Conservation (phyloP, 805 yeast genomes). For the Zygosaccharomyces lentus region DNA sequence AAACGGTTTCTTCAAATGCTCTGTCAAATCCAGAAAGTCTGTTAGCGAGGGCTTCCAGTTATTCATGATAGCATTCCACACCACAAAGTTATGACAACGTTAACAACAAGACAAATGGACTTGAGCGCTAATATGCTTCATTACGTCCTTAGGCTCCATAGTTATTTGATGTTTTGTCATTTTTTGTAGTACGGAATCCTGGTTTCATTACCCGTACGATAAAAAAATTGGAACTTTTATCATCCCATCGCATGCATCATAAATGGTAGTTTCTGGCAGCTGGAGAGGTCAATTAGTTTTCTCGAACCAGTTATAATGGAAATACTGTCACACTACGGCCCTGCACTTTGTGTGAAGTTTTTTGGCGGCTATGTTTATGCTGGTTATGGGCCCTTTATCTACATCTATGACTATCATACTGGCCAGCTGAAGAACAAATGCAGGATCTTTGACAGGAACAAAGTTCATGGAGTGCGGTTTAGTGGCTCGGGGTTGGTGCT, state of each 20-base stretch:
- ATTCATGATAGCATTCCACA: slow-evolving; percentile 24
- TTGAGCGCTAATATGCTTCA: neutral
- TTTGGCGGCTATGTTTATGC: slow-evolving; percentile 41
- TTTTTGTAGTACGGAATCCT: neutral
- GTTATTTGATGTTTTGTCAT: neutral
- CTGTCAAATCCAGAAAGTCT: slow-evolving; percentile 28
- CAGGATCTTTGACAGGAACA: slow-evolving; percentile 62
- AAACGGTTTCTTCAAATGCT: slow-evolving; percentile 33
- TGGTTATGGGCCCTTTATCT: slow-evolving; percentile 70
- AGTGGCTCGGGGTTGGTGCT: slow-evolving; percentile 34
- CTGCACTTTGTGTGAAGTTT: slow-evolving; percentile 61
- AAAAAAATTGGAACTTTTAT: slow-evolving; percentile 6
- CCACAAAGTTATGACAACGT: neutral
- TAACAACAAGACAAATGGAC: neutral
- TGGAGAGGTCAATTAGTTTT: neutral
- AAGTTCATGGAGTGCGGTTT: slow-evolving; percentile 71
- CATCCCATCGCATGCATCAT: neutral
- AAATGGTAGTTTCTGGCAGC: neutral
- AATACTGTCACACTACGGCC: slow-evolving; percentile 47
- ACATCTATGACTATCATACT: slow-evolving; percentile 46
- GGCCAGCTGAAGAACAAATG: slow-evolving; percentile 38
- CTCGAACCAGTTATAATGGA: slow-evolving; percentile 7
- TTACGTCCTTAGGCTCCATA: neutral
- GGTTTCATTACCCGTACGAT: neutral
- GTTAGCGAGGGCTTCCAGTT: slow-evolving; percentile 35